A percentile compares a stretch with the other conserved stretches of the same genome.
Conservation (phyloP, 768 basidiomycete genomes). For the Dacryopinax spathularia region DNA sequence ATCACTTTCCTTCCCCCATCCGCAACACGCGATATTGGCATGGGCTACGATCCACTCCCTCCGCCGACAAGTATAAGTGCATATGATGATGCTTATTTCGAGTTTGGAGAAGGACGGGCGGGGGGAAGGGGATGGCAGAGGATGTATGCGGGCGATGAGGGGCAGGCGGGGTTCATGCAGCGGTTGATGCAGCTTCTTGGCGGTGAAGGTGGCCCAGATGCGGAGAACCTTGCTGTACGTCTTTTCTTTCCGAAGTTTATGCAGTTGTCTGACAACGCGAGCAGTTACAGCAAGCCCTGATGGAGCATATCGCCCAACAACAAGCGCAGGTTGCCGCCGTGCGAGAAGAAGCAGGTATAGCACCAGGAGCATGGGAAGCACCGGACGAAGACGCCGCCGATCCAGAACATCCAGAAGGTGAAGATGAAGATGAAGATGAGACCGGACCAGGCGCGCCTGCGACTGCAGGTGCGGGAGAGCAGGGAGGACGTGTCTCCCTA, state of each 20-base stretch:
- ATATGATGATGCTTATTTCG: conserved; percentile 70
- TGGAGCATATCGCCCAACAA: neutral
- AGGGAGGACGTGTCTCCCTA: conserved; percentile 7
- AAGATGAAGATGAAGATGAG: conserved; percentile 6
- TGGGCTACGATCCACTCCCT: conserved; percentile 79
- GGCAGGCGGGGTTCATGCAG: conserved; percentile 36
- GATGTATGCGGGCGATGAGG: conserved; percentile 18
- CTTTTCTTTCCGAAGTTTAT: conserved; percentile 7
- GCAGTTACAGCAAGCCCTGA: neutral
- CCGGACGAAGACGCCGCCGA: neutral
- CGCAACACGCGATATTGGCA: conserved; percentile 37
- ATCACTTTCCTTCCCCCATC: conserved; percentile 57
- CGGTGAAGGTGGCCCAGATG: neutral
- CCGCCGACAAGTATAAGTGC: conserved; percentile 42
- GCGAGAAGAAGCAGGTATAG: neutral
- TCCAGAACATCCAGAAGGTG: conserved; percentile 8
- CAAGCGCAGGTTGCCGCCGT: neutral
- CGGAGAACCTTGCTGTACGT: neutral
- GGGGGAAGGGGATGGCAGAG: conserved; percentile 17
- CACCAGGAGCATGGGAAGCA: neutral
- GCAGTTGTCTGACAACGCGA: neutral
- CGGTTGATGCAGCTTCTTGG: conserved; percentile 26
- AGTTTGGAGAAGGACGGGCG: conserved; percentile 38
- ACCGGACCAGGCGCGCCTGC: too few species aligned
- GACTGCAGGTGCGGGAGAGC: too few species aligned